A percentile compares a stretch with the other conserved stretches of the same genome.
phyloP scores from a whole-genome alignment of 805 yeast species.

The Komagataella pastoris region DNA sequence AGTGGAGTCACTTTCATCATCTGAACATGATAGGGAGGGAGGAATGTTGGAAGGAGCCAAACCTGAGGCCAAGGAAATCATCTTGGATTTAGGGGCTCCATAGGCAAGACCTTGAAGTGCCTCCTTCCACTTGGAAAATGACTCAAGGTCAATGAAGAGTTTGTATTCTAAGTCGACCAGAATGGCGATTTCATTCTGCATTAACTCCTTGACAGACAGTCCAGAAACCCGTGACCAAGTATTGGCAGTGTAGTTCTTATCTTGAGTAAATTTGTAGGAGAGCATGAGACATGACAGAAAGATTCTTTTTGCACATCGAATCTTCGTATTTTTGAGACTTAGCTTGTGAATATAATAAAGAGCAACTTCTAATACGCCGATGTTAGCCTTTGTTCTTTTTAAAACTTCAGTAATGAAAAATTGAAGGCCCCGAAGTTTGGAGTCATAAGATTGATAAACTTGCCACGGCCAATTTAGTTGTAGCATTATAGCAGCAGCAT shows the following conservation, averaged over 20 bases:
- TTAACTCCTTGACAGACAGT: conserved; percentile 34
- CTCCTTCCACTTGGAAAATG: conserved; percentile 23
- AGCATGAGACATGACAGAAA: conserved; percentile 58
- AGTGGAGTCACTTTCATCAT: not conserved
- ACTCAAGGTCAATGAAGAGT: conserved; percentile 33
- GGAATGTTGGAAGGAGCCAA: not conserved
- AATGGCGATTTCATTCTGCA: conserved; percentile 33
- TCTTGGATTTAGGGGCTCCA: not conserved
- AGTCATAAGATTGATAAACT: not conserved
- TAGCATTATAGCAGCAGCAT: conserved; percentile 3
- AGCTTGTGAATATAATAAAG: conserved; percentile 43
- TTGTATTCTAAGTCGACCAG: conserved; percentile 43
- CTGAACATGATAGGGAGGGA: not conserved
- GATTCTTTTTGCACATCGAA: conserved; percentile 46
- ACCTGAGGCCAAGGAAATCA: not conserved
- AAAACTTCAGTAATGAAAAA: conserved; percentile 26
- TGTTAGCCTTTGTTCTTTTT: conserved; percentile 42
- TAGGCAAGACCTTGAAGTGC: not conserved
- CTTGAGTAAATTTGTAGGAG: conserved; percentile 63
- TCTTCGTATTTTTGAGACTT: conserved; percentile 1
- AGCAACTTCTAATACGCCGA: conserved; percentile 51
- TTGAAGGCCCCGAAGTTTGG: not conserved
- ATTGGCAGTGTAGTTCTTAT: conserved; percentile 51
- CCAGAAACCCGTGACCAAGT: conserved; percentile 74
- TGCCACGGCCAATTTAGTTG: conserved; percentile 3